Conservation (phyloP, 371 early-diverging fungal genomes). For the Mortierella sp. region DNA sequence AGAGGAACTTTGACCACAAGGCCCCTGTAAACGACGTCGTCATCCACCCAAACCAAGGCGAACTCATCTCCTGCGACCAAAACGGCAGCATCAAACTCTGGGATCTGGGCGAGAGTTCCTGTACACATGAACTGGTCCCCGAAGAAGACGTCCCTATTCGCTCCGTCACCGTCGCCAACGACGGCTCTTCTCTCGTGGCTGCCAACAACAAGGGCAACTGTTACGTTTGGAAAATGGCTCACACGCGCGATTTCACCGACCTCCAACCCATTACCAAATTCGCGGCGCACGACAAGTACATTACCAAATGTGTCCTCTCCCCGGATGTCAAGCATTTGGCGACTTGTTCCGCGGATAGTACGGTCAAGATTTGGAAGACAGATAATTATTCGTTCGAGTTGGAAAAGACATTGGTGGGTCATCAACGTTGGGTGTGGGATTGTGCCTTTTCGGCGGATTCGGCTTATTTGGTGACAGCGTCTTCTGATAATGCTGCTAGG, state of each 20-base stretch:
- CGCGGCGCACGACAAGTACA: conserved; percentile 86
- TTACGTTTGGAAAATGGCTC: conserved; percentile 89
- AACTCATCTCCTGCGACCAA: conserved; percentile 95
- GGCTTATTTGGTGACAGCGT: conserved; percentile 92
- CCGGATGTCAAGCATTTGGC: conserved; percentile 89
- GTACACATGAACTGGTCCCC: conserved; percentile 90
- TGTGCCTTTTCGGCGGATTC: conserved; percentile 95
- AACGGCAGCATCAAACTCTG: conserved; percentile 93
- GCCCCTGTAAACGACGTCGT: conserved; percentile 94
- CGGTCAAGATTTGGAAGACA: conserved; percentile 82
- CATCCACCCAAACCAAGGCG: conserved; percentile 96
- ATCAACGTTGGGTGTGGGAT: conserved; percentile 96
- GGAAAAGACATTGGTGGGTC: conserved; percentile 84
- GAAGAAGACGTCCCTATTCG: conserved; percentile 92
- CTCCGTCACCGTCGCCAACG: conserved; percentile 92
- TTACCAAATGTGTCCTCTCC: conserved; percentile 85
- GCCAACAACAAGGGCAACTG: conserved; percentile 95
- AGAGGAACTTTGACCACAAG: conserved; percentile 90
- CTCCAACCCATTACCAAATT: conserved; percentile 82
- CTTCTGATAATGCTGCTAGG: conserved; percentile 90
- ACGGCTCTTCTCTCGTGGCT: conserved; percentile 91
- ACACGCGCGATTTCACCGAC: conserved; percentile 70
- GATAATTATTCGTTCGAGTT: conserved; percentile 74
- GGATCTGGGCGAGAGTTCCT: conserved; percentile 92
- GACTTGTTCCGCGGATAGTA: conserved; percentile 91